phyloP scores from a whole-genome alignment of 495 filamentous ascomycete species.

The Penicillium mononematosum region DNA sequence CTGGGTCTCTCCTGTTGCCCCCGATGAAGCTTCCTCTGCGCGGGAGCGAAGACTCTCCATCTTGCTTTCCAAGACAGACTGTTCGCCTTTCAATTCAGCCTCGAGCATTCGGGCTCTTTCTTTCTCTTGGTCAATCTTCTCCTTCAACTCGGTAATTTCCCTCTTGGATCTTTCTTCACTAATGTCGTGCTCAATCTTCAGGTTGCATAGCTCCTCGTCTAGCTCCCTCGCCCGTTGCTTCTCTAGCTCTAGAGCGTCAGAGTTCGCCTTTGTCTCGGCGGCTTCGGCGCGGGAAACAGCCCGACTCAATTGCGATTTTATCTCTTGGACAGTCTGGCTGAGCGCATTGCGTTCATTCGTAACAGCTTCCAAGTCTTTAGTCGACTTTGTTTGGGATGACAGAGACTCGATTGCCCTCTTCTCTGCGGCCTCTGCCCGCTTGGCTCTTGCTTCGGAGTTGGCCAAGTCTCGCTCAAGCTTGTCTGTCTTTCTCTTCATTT shows the following conservation, averaged over 20 bases:
- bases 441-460: conserved; percentile 57
- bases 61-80: conserved; percentile 78
- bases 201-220: conserved; percentile 66
- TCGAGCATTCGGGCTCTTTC: conserved; percentile 71
- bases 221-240: conserved; percentile 64
- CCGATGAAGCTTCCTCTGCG: conserved; percentile 88
- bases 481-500: conserved; percentile 56
- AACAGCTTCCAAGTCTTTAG: conserved; percentile 68
- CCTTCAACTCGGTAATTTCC: conserved; percentile 67
- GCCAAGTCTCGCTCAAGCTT: conserved; percentile 63
- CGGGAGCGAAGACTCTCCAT: conserved; percentile 81
- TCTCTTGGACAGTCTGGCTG: conserved; percentile 61
- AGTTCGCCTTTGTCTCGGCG: conserved; percentile 63
- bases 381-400: conserved; percentile 62
- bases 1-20: conserved; percentile 76
- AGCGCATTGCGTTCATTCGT: conserved; percentile 65
- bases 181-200: conserved; percentile 75
- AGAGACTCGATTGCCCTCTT: conserved; percentile 63
- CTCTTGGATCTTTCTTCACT: conserved; percentile 64
- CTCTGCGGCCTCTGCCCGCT: conserved; percentile 65
- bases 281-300: conserved; percentile 64
- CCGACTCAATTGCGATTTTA: conserved; percentile 69
- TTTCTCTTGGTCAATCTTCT: conserved; percentile 69
- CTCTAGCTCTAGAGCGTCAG: conserved; percentile 69
- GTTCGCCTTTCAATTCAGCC: conserved; percentile 78